These are phyloP conservation scores for Oropetium thomaeum DNA, from an alignment of 176 grass and related monocot species.

Conservation along the genomic window DNA sequence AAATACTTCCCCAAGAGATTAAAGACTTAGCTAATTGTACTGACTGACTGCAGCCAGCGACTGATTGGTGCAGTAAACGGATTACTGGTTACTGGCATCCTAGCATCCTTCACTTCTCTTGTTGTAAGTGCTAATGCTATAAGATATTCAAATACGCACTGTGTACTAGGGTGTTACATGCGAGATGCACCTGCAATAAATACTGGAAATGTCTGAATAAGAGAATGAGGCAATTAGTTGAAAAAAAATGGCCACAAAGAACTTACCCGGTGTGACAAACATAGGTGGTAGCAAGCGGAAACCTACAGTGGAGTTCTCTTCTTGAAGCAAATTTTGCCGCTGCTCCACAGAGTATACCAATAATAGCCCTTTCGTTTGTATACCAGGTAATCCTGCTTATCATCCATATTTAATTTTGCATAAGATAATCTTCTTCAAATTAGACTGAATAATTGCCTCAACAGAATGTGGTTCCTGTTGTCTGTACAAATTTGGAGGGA, in stretches of 20 bases:
- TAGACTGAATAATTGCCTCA: conserved; percentile 38
- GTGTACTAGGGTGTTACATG: background rate
- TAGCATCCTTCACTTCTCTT: conserved; percentile 79
- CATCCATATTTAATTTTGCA: background rate
- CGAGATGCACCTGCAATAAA: background rate
- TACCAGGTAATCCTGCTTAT: conserved; percentile 65
- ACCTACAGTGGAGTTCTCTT: conserved; percentile 80
- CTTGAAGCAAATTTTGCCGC: conserved; percentile 68
- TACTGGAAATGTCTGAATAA: conserved; percentile 11
- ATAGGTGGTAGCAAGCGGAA: conserved; percentile 66
- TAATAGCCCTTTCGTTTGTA: conserved; percentile 92
- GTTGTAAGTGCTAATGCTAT: conserved; percentile 59
- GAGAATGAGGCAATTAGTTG: background rate
- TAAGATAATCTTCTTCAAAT: conserved; percentile 12
- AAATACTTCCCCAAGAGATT: background rate
- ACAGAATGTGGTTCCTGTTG: conserved; percentile 94
- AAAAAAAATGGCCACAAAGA: background rate
- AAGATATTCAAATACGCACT: conserved; percentile 14
- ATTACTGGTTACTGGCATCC: conserved; percentile 67
- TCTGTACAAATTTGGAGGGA: conserved; percentile 93
- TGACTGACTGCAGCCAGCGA: conserved; percentile 55
- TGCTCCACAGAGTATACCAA: conserved; percentile 85
- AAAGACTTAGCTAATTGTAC: conserved; percentile 10
- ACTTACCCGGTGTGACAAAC: conserved; percentile 9
- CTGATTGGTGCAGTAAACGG: conserved; percentile 90